A percentile compares a stretch with the other conserved stretches of the same genome.
phyloP scores from a whole-genome alignment of 2,329 filamentous ascomycete genomes.

The Metarhizium rileyi region DNA sequence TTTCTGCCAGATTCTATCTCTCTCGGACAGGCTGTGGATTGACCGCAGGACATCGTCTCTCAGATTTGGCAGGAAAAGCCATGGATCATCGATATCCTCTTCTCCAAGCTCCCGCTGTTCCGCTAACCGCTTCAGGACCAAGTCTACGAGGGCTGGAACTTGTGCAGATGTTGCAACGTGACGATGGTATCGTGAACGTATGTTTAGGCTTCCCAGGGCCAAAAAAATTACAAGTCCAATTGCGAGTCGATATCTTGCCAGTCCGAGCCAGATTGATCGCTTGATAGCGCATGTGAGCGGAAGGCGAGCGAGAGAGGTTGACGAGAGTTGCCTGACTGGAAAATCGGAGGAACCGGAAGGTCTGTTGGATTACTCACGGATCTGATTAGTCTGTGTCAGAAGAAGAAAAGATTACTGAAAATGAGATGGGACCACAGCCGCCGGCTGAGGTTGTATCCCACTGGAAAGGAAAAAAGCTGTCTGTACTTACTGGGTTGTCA shows the following conservation, averaged over 20 bases:
- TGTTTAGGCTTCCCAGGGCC: slow-evolving; percentile 47
- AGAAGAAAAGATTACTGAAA: slow-evolving; percentile 12
- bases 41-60: slow-evolving; percentile 82
- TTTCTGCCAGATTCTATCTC: slow-evolving; percentile 74
- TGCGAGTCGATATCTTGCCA: slow-evolving; percentile 81
- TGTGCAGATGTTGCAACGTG: slow-evolving; percentile 57
- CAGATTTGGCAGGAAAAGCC: slow-evolving; percentile 79
- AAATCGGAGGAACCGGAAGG: slow-evolving; percentile 51
- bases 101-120: slow-evolving; percentile 76
- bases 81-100: slow-evolving; percentile 58
- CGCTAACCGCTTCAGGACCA: slow-evolving; percentile 75
- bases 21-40: slow-evolving; percentile 65
- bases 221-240: slow-evolving; percentile 56
- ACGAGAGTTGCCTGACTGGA: slow-evolving; percentile 58
- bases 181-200: slow-evolving; percentile 51
- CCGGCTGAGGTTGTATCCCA: not conserved
- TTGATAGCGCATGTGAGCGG: slow-evolving; percentile 74
- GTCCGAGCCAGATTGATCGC: slow-evolving; percentile 64
- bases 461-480: slow-evolving; percentile 10
- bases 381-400: slow-evolving; percentile 81
- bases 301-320: slow-evolving; percentile 85
- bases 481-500: slow-evolving; percentile 42
- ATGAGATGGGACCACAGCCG: not conserved
- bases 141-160: slow-evolving; percentile 73
- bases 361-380: slow-evolving; percentile 63